A percentile compares a stretch with the other conserved stretches of the same genome.
phyloP scores from a whole-genome alignment of 2,329 filamentous ascomycete species.

The Verticillium klebahnii region DNA sequence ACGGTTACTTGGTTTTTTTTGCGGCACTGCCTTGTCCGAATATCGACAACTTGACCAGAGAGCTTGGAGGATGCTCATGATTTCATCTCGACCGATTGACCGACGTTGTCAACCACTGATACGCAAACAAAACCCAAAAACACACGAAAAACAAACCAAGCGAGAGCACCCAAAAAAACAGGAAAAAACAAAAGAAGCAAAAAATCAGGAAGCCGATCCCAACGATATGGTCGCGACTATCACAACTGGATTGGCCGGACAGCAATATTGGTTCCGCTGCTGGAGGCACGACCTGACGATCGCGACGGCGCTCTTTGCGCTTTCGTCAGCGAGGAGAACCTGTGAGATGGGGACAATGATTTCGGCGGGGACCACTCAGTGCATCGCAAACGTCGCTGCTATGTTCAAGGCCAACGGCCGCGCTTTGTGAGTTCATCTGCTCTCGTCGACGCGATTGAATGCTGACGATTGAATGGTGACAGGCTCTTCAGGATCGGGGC shows the following conservation, averaged over 20 bases:
- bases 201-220: neutral
- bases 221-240: no score
- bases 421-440: constrained; percentile 5
- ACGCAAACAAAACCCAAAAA: no score
- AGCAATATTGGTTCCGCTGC: constrained; percentile 7
- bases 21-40: neutral
- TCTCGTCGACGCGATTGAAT: neutral
- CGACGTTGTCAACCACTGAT: no score
- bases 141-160: no score
- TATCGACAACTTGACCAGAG: no score
- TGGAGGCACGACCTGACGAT: constrained; percentile 14
- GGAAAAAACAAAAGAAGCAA: no score
- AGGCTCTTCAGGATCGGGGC: neutral
- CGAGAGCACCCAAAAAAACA: no score
- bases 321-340: constrained; percentile 6
- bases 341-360: constrained; percentile 15
- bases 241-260: no score
- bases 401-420: constrained; percentile 4
- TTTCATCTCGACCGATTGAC: no score
- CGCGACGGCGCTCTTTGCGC: constrained; percentile 10
- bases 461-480: neutral
- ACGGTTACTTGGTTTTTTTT: no score
- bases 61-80: no score
- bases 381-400: constrained; percentile 10
- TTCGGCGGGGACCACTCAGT: constrained; percentile 12